Percentiles rank a stretch among this genome's conserved stretches.
Evolutionary conservation across 2,329 filamentous ascomycete species (phyloP).

Genomic region (Colletotrichum filicis): DNA sequence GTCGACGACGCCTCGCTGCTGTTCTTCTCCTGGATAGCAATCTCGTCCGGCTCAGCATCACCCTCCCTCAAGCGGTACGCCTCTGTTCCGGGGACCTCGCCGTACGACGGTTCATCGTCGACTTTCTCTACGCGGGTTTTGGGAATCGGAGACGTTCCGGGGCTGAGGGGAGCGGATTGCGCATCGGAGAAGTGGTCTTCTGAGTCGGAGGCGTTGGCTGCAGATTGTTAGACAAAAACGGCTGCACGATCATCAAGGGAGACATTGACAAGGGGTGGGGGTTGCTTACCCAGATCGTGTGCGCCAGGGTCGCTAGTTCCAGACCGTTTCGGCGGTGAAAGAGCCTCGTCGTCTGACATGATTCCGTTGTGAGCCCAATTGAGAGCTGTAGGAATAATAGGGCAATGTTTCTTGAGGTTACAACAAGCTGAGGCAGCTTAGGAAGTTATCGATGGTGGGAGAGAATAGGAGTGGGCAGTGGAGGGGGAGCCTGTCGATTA

Average conservation of each 20-base stretch:
- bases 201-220: slow-evolving; percentile 68
- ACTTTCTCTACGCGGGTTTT: slow-evolving; percentile 69
- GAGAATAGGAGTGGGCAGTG: slow-evolving; percentile 31
- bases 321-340: slow-evolving; percentile 52
- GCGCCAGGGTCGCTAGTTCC: slow-evolving; percentile 67
- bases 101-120: slow-evolving; percentile 67
- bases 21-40: slow-evolving; percentile 54
- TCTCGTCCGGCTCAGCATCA: slow-evolving; percentile 71
- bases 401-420: slow-evolving; percentile 1
- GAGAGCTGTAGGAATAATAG: background rate
- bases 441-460: slow-evolving; percentile 23
- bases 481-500: slow-evolving; percentile 34
- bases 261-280: background rate
- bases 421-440: slow-evolving; percentile 5
- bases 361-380: background rate
- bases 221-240: slow-evolving; percentile 39
- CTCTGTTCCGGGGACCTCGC: slow-evolving; percentile 70
- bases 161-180: slow-evolving; percentile 61
- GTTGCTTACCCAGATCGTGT: slow-evolving; percentile 64
- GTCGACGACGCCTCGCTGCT: slow-evolving; percentile 38
- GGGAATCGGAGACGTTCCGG: slow-evolving; percentile 63
- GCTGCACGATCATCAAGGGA: slow-evolving; percentile 9
- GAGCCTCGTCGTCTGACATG: slow-evolving; percentile 49
- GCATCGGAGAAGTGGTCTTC: slow-evolving; percentile 79
- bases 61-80: slow-evolving; percentile 65